Conservation (phyloP, 495 filamentous ascomycete genomes). For the Neurospora sp. region DNA sequence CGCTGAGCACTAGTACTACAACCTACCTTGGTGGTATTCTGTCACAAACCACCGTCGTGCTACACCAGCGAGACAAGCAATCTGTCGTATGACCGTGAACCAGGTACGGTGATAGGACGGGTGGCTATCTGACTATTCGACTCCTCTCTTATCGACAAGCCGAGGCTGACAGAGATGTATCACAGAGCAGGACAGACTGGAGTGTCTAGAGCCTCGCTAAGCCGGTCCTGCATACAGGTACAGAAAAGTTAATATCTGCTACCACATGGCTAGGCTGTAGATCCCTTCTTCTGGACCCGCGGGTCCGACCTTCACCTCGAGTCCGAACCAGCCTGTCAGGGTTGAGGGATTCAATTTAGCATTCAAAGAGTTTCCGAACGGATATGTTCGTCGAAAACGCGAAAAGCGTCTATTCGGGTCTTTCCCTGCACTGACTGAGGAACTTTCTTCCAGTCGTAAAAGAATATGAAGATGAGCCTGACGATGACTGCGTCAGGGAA, state of each 20-base stretch:
- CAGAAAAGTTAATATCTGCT: neutral
- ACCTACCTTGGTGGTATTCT: neutral
- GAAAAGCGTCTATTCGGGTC: neutral
- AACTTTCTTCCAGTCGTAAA: neutral
- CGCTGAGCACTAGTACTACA: neutral
- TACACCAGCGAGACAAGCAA: neutral
- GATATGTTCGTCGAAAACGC: neutral
- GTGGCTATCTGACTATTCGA: neutral
- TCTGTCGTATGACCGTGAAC: neutral
- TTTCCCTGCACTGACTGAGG: neutral
- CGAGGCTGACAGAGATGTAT: neutral
- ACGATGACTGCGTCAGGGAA: neutral
- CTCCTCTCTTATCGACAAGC: neutral
- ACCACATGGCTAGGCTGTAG: neutral
- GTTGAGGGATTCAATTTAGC: neutral
- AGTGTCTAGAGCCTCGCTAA: neutral
- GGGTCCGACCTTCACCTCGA: neutral
- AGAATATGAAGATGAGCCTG: neutral
- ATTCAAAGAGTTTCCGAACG: neutral
- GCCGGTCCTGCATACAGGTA: neutral
- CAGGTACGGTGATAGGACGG: neutral
- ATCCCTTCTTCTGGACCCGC: neutral
- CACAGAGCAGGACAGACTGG: neutral
- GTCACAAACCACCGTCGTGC: neutral
- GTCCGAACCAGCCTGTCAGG: neutral